Evolutionary conservation across 2,329 filamentous ascomycete species (phyloP).

Genomic region (Aspergillus texensis): DNA sequence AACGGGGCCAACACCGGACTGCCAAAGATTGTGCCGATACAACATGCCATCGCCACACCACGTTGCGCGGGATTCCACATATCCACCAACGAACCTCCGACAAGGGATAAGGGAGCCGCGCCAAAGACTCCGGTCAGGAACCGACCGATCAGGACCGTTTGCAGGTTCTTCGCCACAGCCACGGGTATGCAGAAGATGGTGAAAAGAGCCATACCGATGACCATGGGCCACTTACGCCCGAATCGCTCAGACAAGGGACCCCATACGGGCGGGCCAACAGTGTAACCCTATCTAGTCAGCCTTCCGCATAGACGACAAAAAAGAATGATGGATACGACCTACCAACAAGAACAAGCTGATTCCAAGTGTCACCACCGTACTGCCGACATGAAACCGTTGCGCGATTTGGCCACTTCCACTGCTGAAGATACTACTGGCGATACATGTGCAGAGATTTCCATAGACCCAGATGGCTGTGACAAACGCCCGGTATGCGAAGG

Average conservation of each 20-base stretch:
- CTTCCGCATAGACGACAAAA: neutral
- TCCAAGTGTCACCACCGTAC: constrained; percentile 42
- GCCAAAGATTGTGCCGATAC: neutral
- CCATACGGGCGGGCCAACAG: constrained; percentile 46
- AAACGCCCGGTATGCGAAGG: constrained; percentile 72
- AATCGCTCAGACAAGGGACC: constrained; percentile 36
- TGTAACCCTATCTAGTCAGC: neutral
- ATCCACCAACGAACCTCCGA: constrained; percentile 51
- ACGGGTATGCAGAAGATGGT: constrained; percentile 41
- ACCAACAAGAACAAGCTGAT: neutral
- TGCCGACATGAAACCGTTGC: constrained; percentile 57
- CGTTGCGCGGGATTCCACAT: constrained; percentile 77
- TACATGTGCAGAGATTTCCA: constrained; percentile 69
- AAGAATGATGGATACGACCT: neutral
- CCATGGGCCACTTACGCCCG: constrained; percentile 36
- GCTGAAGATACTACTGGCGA: constrained; percentile 68
- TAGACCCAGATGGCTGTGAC: constrained; percentile 73
- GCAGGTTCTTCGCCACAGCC: constrained; percentile 36
- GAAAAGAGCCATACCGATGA: constrained; percentile 36
- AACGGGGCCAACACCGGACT: neutral
- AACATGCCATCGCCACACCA: constrained; percentile 76
- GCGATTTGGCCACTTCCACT: constrained; percentile 68
- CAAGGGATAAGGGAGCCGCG: constrained; percentile 31
- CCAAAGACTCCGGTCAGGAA: constrained; percentile 37
- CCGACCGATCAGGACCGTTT: constrained; percentile 30